These are phyloP conservation scores for Vararia minispora DNA, from an alignment of 768 basidiomycete genomes.

Conservation along the genomic window DNA sequence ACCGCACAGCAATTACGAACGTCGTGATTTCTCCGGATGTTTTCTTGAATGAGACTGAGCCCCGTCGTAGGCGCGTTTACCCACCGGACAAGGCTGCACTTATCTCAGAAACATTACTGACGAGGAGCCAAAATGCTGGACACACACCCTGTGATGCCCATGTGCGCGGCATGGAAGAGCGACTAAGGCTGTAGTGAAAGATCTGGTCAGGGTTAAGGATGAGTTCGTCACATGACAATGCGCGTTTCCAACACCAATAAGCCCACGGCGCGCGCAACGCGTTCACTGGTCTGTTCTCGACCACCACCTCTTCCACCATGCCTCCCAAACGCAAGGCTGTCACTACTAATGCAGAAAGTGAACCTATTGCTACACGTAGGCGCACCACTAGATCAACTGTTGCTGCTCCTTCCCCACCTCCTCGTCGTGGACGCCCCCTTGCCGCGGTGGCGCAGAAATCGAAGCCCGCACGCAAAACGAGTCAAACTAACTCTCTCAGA, in stretches of 20 bases:
- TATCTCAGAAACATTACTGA: background rate
- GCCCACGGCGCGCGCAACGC: too few relatives aligned
- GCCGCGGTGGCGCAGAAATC: background rate
- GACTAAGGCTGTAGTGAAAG: too few relatives aligned
- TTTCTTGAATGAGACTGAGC: constrained; percentile 55
- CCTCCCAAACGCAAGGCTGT: constrained; percentile 23
- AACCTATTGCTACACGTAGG: constrained; percentile 12
- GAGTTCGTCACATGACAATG: too few relatives aligned
- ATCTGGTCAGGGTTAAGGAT: too few relatives aligned
- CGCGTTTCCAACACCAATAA: too few relatives aligned
- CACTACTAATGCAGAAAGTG: constrained; percentile 3
- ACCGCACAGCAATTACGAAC: constrained; percentile 23
- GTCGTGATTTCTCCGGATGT: constrained; percentile 62
- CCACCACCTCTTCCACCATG: constrained; percentile 13
- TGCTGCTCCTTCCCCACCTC: constrained; percentile 1
- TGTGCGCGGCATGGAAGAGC: too few relatives aligned
- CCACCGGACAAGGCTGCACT: constrained; percentile 62
- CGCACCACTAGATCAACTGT: constrained; percentile 13
- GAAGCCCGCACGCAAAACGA: constrained; percentile 1
- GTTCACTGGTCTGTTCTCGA: background rate
- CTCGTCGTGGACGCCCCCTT: background rate
- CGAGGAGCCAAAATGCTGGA: background rate
- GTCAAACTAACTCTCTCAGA: too few relatives aligned
- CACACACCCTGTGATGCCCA: constrained; percentile 14
- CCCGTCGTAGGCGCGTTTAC: constrained; percentile 71